Evolutionary conservation across 257 asterid genomes (phyloP).

Genomic region (Datura wrightii): DNA sequence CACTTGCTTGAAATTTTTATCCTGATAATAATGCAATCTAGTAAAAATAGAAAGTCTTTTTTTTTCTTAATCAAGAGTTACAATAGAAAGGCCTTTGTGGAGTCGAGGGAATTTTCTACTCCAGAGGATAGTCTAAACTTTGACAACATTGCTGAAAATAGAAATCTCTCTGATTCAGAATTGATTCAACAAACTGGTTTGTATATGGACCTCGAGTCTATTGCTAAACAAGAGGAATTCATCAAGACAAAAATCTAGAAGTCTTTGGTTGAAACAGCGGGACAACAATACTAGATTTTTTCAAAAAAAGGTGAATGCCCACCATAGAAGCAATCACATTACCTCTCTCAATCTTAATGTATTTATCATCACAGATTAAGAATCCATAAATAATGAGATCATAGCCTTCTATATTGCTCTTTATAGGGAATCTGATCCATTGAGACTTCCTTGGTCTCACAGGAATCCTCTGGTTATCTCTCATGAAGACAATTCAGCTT

Average conservation of each 20-base stretch:
- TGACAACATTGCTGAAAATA: slow-evolving; percentile 4
- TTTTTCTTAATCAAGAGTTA: not conserved
- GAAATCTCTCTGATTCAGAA: not conserved
- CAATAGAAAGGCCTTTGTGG: not conserved
- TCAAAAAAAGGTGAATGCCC: not conserved
- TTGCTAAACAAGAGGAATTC: not conserved
- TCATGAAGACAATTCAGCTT: slow-evolving; percentile 5
- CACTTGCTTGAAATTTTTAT: not conserved
- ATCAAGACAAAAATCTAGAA: not conserved
- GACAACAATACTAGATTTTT: not conserved
- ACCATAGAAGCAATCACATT: not conserved
- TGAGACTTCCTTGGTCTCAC: not conserved
- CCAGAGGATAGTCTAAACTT: not conserved
- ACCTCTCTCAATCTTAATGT: not conserved
- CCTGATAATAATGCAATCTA: not conserved
- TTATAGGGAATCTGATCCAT: not conserved
- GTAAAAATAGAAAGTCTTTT: not conserved
- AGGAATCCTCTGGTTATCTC: not conserved
- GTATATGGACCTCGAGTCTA: not conserved
- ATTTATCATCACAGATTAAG: not conserved
- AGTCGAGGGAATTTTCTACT: not conserved
- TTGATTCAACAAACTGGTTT: not conserved
- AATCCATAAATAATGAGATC: not conserved
- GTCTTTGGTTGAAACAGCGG: not conserved
- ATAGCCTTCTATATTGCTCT: not conserved